A percentile compares a stretch with the other conserved stretches of the same genome.
phyloP scores from a whole-genome alignment of 352 stramenopile genomes.

The Phytophthora crassamura region DNA sequence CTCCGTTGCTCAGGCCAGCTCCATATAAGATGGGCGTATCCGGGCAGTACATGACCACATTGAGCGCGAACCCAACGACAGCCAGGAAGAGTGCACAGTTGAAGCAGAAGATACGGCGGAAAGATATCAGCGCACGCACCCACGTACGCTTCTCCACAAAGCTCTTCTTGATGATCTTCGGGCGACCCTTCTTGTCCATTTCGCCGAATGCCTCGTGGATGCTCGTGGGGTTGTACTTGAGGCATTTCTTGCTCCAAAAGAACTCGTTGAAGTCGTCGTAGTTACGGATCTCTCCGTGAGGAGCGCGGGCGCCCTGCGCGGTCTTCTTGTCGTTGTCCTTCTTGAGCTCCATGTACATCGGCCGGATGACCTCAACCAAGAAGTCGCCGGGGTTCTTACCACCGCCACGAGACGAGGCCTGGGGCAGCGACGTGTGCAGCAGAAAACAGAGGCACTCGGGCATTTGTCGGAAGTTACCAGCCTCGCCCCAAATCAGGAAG shows the following conservation, averaged over 20 bases:
- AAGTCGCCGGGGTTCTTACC: conserved; percentile 76
- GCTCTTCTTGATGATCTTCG: conserved; percentile 87
- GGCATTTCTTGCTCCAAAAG: conserved; percentile 88
- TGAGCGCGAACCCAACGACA: conserved; percentile 68
- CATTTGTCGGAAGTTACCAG: conserved; percentile 85
- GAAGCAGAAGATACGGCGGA: conserved; percentile 86
- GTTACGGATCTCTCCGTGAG: conserved; percentile 83
- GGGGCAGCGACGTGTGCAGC: conserved; percentile 77
- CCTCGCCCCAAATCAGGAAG: conserved; percentile 88
- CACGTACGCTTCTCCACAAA: conserved; percentile 84
- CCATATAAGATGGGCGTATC: conserved; percentile 83
- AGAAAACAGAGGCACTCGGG: conserved; percentile 85
- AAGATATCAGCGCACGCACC: conserved; percentile 77
- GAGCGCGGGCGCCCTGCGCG: conserved; percentile 68
- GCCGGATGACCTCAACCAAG: conserved; percentile 76
- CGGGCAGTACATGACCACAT: conserved; percentile 81
- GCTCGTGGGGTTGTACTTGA: conserved; percentile 75
- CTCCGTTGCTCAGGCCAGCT: conserved; percentile 49
- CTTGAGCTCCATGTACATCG: conserved; percentile 85
- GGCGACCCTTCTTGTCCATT: conserved; percentile 82
- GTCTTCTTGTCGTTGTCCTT: conserved; percentile 92
- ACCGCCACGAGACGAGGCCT: conserved; percentile 62
- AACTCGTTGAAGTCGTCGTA: conserved; percentile 93
- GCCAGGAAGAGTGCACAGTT: conserved; percentile 81
- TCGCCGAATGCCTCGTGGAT: conserved; percentile 78